Evolutionary conservation across 2,329 filamentous ascomycete genomes (phyloP).

Genomic region (Zasmidium cellare): DNA sequence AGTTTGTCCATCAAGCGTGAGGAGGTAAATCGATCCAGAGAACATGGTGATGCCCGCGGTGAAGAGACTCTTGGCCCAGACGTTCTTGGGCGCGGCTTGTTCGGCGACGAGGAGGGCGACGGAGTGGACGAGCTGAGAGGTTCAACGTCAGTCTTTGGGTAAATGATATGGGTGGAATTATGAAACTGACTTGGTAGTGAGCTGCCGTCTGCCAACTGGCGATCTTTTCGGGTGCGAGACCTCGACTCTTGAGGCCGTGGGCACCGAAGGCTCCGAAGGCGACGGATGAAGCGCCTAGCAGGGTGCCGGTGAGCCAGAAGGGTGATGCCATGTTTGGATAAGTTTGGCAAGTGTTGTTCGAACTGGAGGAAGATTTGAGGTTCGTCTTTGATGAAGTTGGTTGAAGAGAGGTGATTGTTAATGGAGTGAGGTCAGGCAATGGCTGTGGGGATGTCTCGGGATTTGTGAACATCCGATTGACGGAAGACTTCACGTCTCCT

Average conservation of each 20-base stretch:
- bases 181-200: slow-evolving; percentile 61
- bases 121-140: slow-evolving; percentile 60
- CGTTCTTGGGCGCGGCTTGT: slow-evolving; percentile 50
- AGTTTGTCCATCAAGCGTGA: slow-evolving; percentile 61
- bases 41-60: slow-evolving; percentile 68
- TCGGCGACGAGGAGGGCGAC: slow-evolving; percentile 59
- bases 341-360: neutral
- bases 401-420: no score
- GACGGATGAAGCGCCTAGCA: slow-evolving; percentile 64
- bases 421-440: neutral
- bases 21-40: slow-evolving; percentile 64
- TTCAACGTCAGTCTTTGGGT: neutral
- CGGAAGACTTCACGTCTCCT: neutral
- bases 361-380: no score
- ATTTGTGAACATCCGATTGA: neutral
- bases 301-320: slow-evolving; percentile 63
- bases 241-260: slow-evolving; percentile 63
- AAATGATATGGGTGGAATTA: neutral
- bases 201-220: slow-evolving; percentile 65
- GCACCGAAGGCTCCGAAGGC: slow-evolving; percentile 66
- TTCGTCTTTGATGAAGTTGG: no score
- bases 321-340: slow-evolving; percentile 22
- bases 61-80: slow-evolving; percentile 58
- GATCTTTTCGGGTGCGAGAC: slow-evolving; percentile 59
- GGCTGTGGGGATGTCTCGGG: neutral